A percentile compares a stretch with the other conserved stretches of the same genome.
phyloP scores from a whole-genome alignment of 2,329 filamentous ascomycete genomes.

The Aspergillus pseudoglaucus region DNA sequence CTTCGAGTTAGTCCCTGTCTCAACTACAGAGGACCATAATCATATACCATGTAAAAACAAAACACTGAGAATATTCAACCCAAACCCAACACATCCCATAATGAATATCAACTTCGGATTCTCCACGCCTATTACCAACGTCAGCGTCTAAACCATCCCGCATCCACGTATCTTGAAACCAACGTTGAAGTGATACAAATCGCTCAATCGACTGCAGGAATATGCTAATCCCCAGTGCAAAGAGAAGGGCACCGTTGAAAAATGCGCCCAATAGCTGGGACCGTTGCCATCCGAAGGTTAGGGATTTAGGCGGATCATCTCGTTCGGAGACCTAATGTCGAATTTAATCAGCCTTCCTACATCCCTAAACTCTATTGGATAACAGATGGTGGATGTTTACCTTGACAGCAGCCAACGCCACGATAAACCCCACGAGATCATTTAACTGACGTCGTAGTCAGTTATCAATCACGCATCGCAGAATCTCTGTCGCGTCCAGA shows the following conservation, averaged over 20 bases:
- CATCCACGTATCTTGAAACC: conserved; percentile 2
- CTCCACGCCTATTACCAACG: conserved; percentile 47
- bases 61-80: conserved; percentile 61
- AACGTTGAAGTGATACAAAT: conserved; percentile 25
- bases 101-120: conserved; percentile 62
- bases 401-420: conserved; percentile 59
- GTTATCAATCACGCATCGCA: conserved; percentile 6
- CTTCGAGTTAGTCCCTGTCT: background rate
- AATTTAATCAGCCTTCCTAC: background rate
- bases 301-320: conserved; percentile 50
- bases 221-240: conserved; percentile 66
- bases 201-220: conserved; percentile 67
- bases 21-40: background rate
- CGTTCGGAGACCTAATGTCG: conserved; percentile 48
- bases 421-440: conserved; percentile 62
- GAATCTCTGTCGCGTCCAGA: background rate
- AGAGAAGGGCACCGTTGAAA: conserved; percentile 71
- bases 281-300: conserved; percentile 71
- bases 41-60: conserved; percentile 56
- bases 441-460: conserved; percentile 48
- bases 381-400: conserved; percentile 34
- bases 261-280: conserved; percentile 69
- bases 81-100: conserved; percentile 61
- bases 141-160: background rate
- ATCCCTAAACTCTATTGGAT: background rate